Evolutionary conservation across 495 filamentous ascomycete species (phyloP), one percentile per base, ranked within the genome.

Genomic region (Aspergillus olivimuriae): DNA sequence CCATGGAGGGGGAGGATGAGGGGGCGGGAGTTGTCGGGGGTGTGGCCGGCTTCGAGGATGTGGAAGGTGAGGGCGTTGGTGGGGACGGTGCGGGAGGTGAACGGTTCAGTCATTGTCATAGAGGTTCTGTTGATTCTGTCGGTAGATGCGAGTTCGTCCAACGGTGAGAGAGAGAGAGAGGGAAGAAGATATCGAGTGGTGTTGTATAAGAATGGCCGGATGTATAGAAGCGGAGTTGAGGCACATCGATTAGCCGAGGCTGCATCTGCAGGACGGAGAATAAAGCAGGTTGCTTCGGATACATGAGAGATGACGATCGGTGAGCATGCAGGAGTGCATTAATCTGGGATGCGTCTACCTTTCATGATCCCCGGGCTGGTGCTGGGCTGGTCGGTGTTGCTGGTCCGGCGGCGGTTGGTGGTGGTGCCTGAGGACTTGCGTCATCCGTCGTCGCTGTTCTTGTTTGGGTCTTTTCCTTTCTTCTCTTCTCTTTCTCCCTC

Each of bases 21-120:
- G n/a, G n/a, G n/a, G n/a, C n/a, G n/a, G n/a, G n/a, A n/a, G n/a
- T n/a, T n/a, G n/a, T n/a, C n/a, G n/a, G 47, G 52, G 36, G 55
- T 48, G 21, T 39, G 34, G 19, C 77, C 78, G 14, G 78, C 66
- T 52, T 76, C 73, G 21, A 85, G 66, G 43, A 82, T 56, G 63
- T 86, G 81, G 62, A 75, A 70, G 39, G 60, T 68, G 51, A 80
- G 61, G 44, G 70, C 72, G 30, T 21, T 34, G 22, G 43, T 37
- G 22, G 43, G 16, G 15, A 41, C 32, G n/a, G n/a, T 10, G 23
- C 39, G 39, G 39, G 39, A 19, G 14, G 24, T 28, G 23, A 41
- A 18, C 12, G 6, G 8, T 5, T 14, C 14, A 26, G 39, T 15
- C 14, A 41, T 23, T 23, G 39, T 23, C n/a, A 41, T 24, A 17